phyloP scores from a whole-genome alignment of 305 asterid species.

The Fraxinus nigra region DNA sequence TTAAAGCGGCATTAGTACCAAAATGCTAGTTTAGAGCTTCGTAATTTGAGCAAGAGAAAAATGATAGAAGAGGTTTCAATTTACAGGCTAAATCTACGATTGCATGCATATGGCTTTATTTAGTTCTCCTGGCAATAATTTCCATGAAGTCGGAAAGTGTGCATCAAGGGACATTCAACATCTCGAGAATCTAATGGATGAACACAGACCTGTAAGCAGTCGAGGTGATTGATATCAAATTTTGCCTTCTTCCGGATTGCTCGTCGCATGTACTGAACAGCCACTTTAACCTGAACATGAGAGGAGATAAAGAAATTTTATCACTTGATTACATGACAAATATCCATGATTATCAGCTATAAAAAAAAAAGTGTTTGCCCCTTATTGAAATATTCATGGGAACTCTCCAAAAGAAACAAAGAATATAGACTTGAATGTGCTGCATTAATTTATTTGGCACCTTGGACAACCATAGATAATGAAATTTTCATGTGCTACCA shows the following conservation, averaged over 20 bases:
- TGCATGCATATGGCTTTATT: neutral
- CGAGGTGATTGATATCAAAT: slow-evolving; percentile 81
- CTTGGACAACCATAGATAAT: neutral
- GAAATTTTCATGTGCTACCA: neutral
- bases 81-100: neutral
- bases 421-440: neutral
- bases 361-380: neutral
- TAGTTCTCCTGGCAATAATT: neutral
- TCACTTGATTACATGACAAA: slow-evolving; percentile 15
- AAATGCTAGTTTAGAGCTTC: slow-evolving; percentile 17
- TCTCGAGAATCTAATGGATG: slow-evolving; percentile 16
- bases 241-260: slow-evolving; percentile 91
- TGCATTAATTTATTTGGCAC: neutral
- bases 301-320: slow-evolving; percentile 18
- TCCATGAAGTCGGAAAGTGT: neutral
- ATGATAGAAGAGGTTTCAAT: neutral
- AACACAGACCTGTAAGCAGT: slow-evolving; percentile 63
- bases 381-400: slow-evolving; percentile 5
- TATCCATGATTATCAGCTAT: neutral
- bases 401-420: neutral
- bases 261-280: slow-evolving; percentile 90
- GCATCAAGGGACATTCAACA: slow-evolving; percentile 24
- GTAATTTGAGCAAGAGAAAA: neutral
- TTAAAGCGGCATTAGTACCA: slow-evolving; percentile 23
- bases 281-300: slow-evolving; percentile 73